Evolutionary conservation across 2,329 filamentous ascomycete species (phyloP).

Genomic region (Calonectria naviculata): DNA sequence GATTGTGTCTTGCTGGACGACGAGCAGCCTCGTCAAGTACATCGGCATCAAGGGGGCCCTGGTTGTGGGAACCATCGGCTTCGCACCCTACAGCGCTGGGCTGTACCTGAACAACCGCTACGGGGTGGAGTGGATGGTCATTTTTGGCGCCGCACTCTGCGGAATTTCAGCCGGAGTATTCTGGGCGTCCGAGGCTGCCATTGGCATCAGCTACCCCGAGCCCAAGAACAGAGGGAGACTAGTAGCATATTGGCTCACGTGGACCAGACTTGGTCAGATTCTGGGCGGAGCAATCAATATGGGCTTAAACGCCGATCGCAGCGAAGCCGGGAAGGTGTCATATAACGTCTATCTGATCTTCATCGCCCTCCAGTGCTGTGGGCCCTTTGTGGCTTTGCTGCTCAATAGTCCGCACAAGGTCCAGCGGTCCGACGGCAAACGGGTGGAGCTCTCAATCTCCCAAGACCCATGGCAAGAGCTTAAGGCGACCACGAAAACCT

Average conservation of each 20-base stretch:
- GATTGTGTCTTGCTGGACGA: conserved; percentile 63
- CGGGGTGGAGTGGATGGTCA: conserved; percentile 55
- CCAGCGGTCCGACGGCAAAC: conserved; percentile 69
- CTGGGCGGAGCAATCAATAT: conserved; percentile 76
- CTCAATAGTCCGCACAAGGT: conserved; percentile 69
- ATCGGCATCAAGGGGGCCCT: conserved; percentile 48
- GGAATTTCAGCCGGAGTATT: conserved; percentile 51
- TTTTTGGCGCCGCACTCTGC: conserved; percentile 54
- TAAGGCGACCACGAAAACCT: conserved; percentile 65
- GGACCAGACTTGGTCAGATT: conserved; percentile 62
- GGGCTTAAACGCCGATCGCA: conserved; percentile 67
- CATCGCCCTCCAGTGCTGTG: conserved; percentile 72
- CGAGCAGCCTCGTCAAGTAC: conserved; percentile 35
- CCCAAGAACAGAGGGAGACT: conserved; percentile 69
- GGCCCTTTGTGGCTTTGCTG: conserved; percentile 69
- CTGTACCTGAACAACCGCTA: conserved; percentile 58
- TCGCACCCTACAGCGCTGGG: conserved; percentile 54
- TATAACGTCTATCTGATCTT: conserved; percentile 75
- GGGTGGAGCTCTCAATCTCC: conserved; percentile 66
- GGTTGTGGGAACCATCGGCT: conserved; percentile 56
- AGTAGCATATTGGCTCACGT: conserved; percentile 72
- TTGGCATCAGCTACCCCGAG: conserved; percentile 71
- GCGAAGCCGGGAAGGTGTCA: conserved; percentile 69
- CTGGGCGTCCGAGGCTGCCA: conserved; percentile 49
- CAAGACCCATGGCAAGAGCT: conserved; percentile 67